Evolutionary conservation across 2,329 filamentous ascomycete species (phyloP).

Genomic region (Pyricularia grisea): DNA sequence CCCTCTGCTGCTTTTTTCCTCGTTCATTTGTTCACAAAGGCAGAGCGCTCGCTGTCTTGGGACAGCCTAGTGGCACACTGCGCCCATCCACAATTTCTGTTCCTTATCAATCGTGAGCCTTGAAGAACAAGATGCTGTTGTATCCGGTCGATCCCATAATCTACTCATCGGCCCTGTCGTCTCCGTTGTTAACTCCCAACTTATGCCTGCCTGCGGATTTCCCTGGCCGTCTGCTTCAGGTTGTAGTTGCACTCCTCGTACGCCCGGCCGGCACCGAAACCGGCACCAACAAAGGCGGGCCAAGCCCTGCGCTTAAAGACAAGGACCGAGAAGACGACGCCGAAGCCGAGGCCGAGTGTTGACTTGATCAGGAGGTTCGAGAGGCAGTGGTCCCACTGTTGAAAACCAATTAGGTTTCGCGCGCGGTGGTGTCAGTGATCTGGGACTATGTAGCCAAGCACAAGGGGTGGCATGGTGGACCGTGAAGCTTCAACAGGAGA

Average conservation of each 20-base stretch:
- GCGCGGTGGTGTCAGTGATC: slow-evolving; percentile 8
- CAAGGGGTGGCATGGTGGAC: background rate
- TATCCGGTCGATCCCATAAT: background rate
- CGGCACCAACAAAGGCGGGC: slow-evolving; percentile 90
- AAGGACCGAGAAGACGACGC: slow-evolving; percentile 96
- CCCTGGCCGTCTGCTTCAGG: slow-evolving; percentile 51
- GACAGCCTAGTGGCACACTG: background rate
- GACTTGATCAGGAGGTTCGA: slow-evolving; percentile 97
- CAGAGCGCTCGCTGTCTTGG: background rate
- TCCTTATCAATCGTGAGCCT: background rate
- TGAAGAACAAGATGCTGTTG: background rate
- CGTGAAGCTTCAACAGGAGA: background rate
- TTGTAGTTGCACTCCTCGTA: slow-evolving; percentile 97
- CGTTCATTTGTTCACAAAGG: background rate
- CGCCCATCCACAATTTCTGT: background rate
- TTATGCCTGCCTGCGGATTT: slow-evolving; percentile 44
- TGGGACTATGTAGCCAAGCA: background rate
- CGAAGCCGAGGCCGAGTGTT: slow-evolving; percentile 89
- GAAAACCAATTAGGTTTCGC: slow-evolving; percentile 3
- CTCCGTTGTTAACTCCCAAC: background rate
- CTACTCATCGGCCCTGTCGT: background rate
- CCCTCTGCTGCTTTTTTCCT: background rate
- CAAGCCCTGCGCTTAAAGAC: slow-evolving; percentile 97
- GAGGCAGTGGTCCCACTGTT: slow-evolving; percentile 94
- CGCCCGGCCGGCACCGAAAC: slow-evolving; percentile 90